phyloP scores from a whole-genome alignment of 306 rosid genomes.

The Inga laurina region DNA sequence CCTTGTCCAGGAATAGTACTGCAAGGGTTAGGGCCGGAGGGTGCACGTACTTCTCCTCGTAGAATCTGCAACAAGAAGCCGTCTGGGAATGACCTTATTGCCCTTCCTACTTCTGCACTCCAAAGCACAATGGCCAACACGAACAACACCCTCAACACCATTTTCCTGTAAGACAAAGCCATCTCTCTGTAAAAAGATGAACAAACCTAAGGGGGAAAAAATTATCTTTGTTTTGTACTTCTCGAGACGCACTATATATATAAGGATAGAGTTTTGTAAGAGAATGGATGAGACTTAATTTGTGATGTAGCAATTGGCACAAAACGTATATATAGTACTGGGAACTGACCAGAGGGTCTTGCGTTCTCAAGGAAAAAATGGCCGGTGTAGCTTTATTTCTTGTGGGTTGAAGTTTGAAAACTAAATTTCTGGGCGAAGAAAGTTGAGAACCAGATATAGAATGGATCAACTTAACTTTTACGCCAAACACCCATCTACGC shows the following conservation, averaged over 20 bases:
- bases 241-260: too few relatives aligned
- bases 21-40: neutral
- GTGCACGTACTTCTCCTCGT: neutral
- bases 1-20: neutral
- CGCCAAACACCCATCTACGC: neutral
- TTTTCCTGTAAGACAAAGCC: constrained; percentile 28
- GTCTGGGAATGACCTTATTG: constrained; percentile 31
- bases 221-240: too few relatives aligned
- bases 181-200: neutral
- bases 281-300: neutral
- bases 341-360: neutral
- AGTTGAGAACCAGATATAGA: neutral
- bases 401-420: constrained; percentile 5
- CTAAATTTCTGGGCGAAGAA: neutral
- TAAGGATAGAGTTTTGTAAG: neutral
- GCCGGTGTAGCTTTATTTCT: neutral
- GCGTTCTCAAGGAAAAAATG: neutral
- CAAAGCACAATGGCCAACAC: constrained; percentile 17
- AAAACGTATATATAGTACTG: neutral
- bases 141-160: constrained; percentile 22
- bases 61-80: constrained; percentile 29
- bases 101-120: constrained; percentile 16
- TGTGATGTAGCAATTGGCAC: neutral
- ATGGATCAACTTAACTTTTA: neutral
- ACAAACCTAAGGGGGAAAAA: neutral